Conservation (phyloP, 2,329 filamentous ascomycete genomes). For the Cladosporium halotolerans region DNA sequence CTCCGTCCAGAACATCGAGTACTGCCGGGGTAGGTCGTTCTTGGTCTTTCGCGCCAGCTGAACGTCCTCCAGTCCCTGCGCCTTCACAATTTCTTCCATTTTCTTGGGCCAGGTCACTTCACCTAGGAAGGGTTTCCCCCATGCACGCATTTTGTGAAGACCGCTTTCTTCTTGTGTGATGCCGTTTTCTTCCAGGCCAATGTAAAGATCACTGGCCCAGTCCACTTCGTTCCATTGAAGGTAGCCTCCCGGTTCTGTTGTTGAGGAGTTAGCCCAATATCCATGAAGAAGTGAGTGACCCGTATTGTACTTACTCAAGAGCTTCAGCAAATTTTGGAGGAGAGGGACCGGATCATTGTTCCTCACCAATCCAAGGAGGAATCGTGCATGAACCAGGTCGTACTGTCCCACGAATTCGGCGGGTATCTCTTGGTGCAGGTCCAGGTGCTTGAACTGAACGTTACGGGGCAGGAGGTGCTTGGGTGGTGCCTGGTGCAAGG, state of each 20-base stretch:
- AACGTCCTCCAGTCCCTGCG: not conserved
- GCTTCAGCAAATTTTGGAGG: not conserved
- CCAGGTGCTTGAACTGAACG: slow-evolving; percentile 5
- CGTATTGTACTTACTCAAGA: slow-evolving; percentile 1
- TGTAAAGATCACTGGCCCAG: slow-evolving; percentile 3
- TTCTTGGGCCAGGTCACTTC: not conserved
- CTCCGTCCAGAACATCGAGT: slow-evolving; percentile 4
- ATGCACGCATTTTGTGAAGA: slow-evolving; percentile 1
- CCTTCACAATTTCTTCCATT: not conserved
- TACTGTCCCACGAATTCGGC: slow-evolving; percentile 2
- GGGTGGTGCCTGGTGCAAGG: slow-evolving; percentile 5
- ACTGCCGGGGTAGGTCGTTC: not conserved
- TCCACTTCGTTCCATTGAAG: slow-evolving; percentile 13
- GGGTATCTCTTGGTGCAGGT: slow-evolving; percentile 9
- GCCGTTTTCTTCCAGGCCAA: slow-evolving; percentile 4
- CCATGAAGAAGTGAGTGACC: not conserved
- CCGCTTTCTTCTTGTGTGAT: not conserved
- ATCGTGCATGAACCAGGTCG: slow-evolving; percentile 9
- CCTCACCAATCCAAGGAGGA: slow-evolving; percentile 7
- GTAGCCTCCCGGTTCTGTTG: slow-evolving; percentile 10
- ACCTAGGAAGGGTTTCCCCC: not conserved
- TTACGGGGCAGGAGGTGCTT: slow-evolving; percentile 10
- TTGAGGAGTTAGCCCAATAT: not conserved
- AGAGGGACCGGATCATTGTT: slow-evolving; percentile 9
- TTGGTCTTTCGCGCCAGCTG: not conserved